These are phyloP conservation scores for Sporisorium scitamineum DNA, from an alignment of 1,284 basidiomycete genomes.

Conservation along the genomic window DNA sequence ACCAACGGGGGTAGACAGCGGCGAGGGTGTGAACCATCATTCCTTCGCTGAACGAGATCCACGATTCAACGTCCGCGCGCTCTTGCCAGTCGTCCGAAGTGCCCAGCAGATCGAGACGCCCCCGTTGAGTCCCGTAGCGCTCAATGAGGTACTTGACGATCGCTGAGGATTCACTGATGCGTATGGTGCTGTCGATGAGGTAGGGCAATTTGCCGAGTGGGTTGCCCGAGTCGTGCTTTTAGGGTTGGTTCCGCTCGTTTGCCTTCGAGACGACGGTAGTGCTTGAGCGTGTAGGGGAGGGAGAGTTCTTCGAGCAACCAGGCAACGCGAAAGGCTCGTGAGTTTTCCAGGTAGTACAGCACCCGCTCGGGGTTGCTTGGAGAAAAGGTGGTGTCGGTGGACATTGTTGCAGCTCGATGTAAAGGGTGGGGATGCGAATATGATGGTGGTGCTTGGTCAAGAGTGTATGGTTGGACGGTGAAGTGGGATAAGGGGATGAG, in stretches of 20 bases:
- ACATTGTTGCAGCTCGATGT: no score
- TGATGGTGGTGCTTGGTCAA: not conserved
- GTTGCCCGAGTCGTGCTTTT: constrained; percentile 21
- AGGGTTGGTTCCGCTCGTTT: constrained; percentile 26
- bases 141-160: constrained; percentile 33
- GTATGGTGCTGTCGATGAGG: constrained; percentile 19
- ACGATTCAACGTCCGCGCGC: constrained; percentile 17
- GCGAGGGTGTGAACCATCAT: constrained; percentile 41
- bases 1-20: constrained; percentile 32
- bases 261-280: constrained; percentile 26
- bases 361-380: constrained; percentile 6
- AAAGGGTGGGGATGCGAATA: no score
- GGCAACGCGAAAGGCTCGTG: constrained; percentile 37
- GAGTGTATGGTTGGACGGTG: no score
- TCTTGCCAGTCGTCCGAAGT: constrained; percentile 16
- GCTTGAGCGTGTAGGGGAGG: constrained; percentile 19
- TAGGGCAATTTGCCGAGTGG: constrained; percentile 35
- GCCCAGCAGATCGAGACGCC: constrained; percentile 9
- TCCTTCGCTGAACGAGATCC: constrained; percentile 32
- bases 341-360: constrained; percentile 43
- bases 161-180: constrained; percentile 16
- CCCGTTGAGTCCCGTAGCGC: constrained; percentile 20
- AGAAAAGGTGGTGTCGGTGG: not conserved
- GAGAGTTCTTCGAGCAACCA: constrained; percentile 38
- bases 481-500: no score